These are phyloP conservation scores for Aureobasidium sp. DNA, from an alignment of 2,329 filamentous ascomycete genomes.

Conservation along the genomic window DNA sequence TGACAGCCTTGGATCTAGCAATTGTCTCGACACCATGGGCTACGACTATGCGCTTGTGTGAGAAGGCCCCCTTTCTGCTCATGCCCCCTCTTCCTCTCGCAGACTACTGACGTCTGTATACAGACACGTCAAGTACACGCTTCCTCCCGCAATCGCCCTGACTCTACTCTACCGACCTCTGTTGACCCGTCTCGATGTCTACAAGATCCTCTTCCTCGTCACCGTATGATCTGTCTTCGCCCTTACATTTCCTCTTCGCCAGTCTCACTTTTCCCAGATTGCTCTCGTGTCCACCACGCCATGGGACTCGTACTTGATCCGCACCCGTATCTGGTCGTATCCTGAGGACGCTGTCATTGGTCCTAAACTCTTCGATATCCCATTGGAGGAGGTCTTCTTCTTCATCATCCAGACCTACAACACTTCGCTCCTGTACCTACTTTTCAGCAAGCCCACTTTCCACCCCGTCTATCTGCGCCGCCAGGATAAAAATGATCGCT, in stretches of 20 bases:
- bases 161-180: constrained; percentile 54
- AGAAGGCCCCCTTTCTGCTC: constrained; percentile 24
- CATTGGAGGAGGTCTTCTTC: constrained; percentile 67
- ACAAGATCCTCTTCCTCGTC: constrained; percentile 54
- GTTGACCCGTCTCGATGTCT: constrained; percentile 52
- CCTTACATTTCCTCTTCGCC: background rate
- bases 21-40: constrained; percentile 38
- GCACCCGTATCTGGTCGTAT: constrained; percentile 61
- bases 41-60: constrained; percentile 57
- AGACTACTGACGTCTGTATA: constrained; percentile 9
- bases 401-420: constrained; percentile 71
- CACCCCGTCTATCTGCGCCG: constrained; percentile 46
- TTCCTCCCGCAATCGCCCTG: constrained; percentile 53
- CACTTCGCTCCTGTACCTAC: constrained; percentile 58
- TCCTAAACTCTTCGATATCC: constrained; percentile 54
- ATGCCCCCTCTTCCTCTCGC: background rate
- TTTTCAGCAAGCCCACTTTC: constrained; percentile 56
- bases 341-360: constrained; percentile 57
- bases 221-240: constrained; percentile 23
- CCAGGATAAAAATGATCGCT: constrained; percentile 30
- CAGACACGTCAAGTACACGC: constrained; percentile 59
- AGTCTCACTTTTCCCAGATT: constrained; percentile 32
- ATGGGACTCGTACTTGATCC: constrained; percentile 70
- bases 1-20: background rate
- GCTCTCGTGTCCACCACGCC: constrained; percentile 62